A percentile compares a stretch with the other conserved stretches of the same genome.
phyloP scores from a whole-genome alignment of 225 moss, liverwort and hornwort species.

The Climacium dendroides region DNA sequence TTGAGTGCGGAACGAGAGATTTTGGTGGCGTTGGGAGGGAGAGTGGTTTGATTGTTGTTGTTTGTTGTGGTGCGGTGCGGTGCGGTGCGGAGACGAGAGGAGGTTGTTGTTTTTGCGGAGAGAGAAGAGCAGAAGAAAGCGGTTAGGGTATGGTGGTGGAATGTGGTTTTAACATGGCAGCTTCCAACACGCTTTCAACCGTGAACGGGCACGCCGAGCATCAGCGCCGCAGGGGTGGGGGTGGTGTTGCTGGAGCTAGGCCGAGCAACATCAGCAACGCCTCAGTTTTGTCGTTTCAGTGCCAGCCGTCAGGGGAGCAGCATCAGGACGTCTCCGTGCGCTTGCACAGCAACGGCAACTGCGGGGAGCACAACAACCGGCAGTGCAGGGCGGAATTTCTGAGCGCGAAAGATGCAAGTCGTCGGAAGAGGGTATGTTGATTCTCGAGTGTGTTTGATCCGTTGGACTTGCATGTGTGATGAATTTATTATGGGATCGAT shows the following conservation, averaged over 20 bases:
- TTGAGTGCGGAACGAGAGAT: neutral
- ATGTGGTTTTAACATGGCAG: conserved; percentile 59
- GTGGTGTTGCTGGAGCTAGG: neutral
- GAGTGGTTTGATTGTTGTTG: neutral
- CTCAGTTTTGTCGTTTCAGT: conserved; percentile 4
- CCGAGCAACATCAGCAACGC: neutral
- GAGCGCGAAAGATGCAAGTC: conserved; percentile 27
- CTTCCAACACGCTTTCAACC: conserved; percentile 49
- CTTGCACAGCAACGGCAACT: conserved; percentile 16
- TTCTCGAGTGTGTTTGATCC: neutral
- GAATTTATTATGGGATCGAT: neutral
- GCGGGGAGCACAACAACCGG: conserved; percentile 1
- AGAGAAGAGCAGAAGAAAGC: neutral
- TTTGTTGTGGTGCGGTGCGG: neutral
- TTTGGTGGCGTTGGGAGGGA: neutral
- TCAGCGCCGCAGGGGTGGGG: conserved; percentile 23
- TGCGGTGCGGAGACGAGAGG: neutral
- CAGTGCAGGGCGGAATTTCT: conserved; percentile 26
- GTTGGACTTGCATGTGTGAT: neutral
- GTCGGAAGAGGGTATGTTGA: conserved; percentile 15
- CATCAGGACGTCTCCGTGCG: conserved; percentile 17
- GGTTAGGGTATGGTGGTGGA: conserved; percentile 66
- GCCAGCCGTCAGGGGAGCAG: conserved; percentile 12
- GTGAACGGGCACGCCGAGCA: conserved; percentile 32
- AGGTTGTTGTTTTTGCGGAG: neutral